phyloP scores from a whole-genome alignment of 495 filamentous ascomycete species.

The Pyrenula massariospora region DNA sequence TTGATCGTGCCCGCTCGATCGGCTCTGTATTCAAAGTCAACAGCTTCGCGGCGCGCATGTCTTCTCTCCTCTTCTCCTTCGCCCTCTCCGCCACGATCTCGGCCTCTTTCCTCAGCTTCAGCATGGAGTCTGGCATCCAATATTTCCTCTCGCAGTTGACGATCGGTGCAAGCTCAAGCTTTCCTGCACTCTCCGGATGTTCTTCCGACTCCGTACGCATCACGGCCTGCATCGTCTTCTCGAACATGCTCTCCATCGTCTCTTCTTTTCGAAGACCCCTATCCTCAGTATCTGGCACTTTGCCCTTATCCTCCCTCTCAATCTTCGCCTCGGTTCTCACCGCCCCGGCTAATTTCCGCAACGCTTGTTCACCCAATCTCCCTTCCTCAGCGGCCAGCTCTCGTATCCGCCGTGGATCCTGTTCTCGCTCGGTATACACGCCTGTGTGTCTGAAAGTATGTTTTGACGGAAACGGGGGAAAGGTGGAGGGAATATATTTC shows the following conservation, averaged over 20 bases:
- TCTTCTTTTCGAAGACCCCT: neutral
- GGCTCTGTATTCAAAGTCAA: slow-evolving; percentile 13
- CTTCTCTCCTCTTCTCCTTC: slow-evolving; percentile 18
- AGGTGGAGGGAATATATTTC: slow-evolving; percentile 51
- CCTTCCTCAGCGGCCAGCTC: slow-evolving; percentile 65
- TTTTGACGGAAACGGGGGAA: slow-evolving; percentile 59
- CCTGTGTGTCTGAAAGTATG: slow-evolving; percentile 63
- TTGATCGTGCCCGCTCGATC: slow-evolving; percentile 8
- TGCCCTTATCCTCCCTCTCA: slow-evolving; percentile 1
- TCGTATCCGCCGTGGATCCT: slow-evolving; percentile 57
- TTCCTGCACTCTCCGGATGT: slow-evolving; percentile 1
- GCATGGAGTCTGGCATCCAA: slow-evolving; percentile 13
- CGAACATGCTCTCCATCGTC: slow-evolving; percentile 37
- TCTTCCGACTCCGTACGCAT: slow-evolving; percentile 15
- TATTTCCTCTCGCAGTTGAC: slow-evolving; percentile 34
- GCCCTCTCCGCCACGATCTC: slow-evolving; percentile 11
- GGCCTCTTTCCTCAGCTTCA: neutral
- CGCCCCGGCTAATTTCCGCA: slow-evolving; percentile 52
- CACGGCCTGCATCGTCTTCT: slow-evolving; percentile 29
- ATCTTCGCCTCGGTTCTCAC: slow-evolving; percentile 28
- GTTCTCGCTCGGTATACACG: slow-evolving; percentile 52
- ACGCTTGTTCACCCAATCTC: slow-evolving; percentile 58
- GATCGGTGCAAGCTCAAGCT: slow-evolving; percentile 31
- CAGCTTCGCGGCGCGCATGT: slow-evolving; percentile 16
- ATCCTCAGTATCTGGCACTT: neutral